phyloP scores from a whole-genome alignment of 2,329 filamentous ascomycete species.

The Alternaria triticina region DNA sequence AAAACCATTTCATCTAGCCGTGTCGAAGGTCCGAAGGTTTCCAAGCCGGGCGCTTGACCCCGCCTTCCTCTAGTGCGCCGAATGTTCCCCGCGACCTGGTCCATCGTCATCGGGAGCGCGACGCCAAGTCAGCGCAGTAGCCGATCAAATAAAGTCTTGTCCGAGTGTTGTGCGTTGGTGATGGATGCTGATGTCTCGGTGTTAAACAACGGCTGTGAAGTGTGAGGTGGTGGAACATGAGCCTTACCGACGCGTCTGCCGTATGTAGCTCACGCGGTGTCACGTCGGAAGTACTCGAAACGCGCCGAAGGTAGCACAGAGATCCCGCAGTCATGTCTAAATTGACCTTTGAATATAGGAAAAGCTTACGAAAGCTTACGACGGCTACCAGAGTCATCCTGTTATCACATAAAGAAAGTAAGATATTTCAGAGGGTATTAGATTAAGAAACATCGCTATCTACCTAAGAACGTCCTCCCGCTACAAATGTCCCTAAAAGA shows the following conservation, averaged over 20 bases:
- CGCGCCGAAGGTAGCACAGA: background rate
- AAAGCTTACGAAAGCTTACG: background rate
- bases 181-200: background rate
- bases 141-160: background rate
- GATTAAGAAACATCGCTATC: conserved; percentile 16
- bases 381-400: background rate
- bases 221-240: background rate
- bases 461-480: conserved; percentile 6
- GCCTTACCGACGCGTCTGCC: background rate
- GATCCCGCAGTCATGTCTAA: background rate
- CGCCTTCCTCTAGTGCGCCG: conserved; percentile 28
- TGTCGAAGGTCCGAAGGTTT: conserved; percentile 22
- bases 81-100: conserved; percentile 24
- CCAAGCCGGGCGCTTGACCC: conserved; percentile 19
- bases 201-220: background rate
- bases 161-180: conserved; percentile 9
- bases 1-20: conserved; percentile 22
- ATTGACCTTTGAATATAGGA: background rate
- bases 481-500: conserved; percentile 5
- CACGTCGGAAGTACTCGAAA: background rate
- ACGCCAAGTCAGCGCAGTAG: conserved; percentile 5
- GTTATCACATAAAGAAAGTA: background rate
- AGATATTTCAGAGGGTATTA: conserved; percentile 10
- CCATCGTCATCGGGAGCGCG: conserved; percentile 5
- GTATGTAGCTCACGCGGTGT: background rate